These are phyloP conservation scores for Pseudomassariella vexata DNA, from an alignment of 2,329 filamentous ascomycete genomes.

Conservation along the genomic window DNA sequence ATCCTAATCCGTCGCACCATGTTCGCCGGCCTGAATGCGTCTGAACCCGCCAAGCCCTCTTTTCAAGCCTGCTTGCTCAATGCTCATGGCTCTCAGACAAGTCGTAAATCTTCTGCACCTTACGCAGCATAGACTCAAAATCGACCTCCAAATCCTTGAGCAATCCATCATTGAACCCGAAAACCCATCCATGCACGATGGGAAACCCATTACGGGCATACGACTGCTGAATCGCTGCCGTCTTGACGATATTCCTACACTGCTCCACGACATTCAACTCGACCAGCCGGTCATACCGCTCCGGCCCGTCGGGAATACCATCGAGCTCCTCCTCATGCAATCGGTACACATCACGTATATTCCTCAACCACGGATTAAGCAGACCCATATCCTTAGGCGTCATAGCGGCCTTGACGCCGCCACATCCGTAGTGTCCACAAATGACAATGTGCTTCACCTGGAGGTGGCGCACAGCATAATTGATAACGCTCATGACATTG, in stretches of 20 bases:
- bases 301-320: constrained; percentile 49
- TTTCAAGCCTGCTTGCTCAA: background rate
- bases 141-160: constrained; percentile 61
- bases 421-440: constrained; percentile 75
- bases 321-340: constrained; percentile 67
- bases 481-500: constrained; percentile 74
- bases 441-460: constrained; percentile 77
- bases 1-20: too few relatives aligned
- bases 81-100: constrained; percentile 36
- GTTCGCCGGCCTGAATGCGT: too few relatives aligned
- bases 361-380: constrained; percentile 68
- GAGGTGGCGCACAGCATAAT: constrained; percentile 78
- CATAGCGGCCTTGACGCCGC: constrained; percentile 70
- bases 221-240: constrained; percentile 69
- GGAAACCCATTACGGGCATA: constrained; percentile 59
- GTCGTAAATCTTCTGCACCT: constrained; percentile 62
- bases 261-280: constrained; percentile 80
- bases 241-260: constrained; percentile 73
- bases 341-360: constrained; percentile 70
- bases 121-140: constrained; percentile 48
- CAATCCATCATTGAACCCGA: constrained; percentile 62
- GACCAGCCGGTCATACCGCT: constrained; percentile 65
- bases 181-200: constrained; percentile 70
- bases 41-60: too few relatives aligned
- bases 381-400: constrained; percentile 65